These are phyloP conservation scores for Tolypocladium amazonense DNA, from an alignment of 2,329 filamentous ascomycete species.

Conservation along the genomic window DNA sequence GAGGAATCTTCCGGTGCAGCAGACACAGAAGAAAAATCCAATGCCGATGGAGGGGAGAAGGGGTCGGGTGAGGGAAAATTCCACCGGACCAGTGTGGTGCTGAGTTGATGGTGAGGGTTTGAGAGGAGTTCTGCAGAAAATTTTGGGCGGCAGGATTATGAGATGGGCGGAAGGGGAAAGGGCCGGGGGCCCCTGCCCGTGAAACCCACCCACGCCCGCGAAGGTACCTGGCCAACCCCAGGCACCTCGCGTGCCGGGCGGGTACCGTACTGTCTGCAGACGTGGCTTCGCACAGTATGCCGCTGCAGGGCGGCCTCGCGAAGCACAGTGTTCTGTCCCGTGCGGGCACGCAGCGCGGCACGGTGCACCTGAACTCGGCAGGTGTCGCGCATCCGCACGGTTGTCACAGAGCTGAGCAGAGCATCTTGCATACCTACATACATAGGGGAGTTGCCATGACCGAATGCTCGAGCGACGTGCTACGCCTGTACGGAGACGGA, in stretches of 20 bases:
- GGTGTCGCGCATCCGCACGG: background rate
- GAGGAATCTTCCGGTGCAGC: slow-evolving; percentile 17
- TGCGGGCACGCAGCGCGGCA: background rate
- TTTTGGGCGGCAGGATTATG: slow-evolving; percentile 25
- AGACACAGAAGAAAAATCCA: slow-evolving; percentile 22
- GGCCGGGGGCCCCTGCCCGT: slow-evolving; percentile 5
- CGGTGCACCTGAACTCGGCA: background rate
- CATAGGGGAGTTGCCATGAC: too few species aligned
- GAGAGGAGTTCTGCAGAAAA: slow-evolving; percentile 22
- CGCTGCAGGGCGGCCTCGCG: accelerated
- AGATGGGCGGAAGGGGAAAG: slow-evolving; percentile 20
- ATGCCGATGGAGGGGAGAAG: slow-evolving; percentile 19
- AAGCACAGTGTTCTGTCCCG: background rate
- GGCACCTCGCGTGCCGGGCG: background rate
- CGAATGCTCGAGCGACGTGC: too few species aligned
- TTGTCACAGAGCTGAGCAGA: background rate
- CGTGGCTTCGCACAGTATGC: background rate
- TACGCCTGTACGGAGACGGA: too few species aligned
- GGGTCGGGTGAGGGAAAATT: slow-evolving; percentile 19
- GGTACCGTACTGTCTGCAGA: background rate
- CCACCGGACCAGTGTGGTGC: slow-evolving; percentile 26
- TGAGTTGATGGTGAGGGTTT: slow-evolving; percentile 24
- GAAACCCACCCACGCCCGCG: background rate
- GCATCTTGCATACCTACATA: background rate
- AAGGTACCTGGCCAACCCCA: background rate